Evolutionary conservation across 805 yeast species (phyloP).

Genomic region (Pichia occidentalis): DNA sequence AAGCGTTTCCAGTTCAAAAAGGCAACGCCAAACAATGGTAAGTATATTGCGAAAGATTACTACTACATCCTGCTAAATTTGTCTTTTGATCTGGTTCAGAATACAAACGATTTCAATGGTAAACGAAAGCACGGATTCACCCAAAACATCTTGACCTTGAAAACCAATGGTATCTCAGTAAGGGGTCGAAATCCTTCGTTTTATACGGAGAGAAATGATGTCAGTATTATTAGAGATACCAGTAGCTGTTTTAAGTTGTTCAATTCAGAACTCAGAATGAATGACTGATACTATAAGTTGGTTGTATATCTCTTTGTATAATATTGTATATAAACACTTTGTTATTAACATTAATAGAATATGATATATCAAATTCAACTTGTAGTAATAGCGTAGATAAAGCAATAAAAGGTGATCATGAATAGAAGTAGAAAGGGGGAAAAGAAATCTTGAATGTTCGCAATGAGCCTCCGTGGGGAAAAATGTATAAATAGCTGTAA

Average conservation of each 20-base stretch:
- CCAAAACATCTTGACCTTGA: conserved; percentile 11
- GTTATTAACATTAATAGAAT: too few species aligned
- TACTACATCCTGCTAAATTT: conserved; percentile 29
- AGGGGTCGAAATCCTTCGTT: conserved; percentile 60
- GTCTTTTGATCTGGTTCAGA: conserved; percentile 8
- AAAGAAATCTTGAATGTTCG: too few species aligned
- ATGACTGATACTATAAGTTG: too few species aligned
- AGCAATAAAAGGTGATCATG: too few species aligned
- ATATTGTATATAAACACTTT: too few species aligned
- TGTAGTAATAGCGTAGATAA: too few species aligned
- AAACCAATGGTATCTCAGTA: conserved; percentile 44
- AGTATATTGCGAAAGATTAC: conserved; percentile 38
- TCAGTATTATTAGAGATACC: conserved; percentile 28
- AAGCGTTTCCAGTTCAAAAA: conserved; percentile 42
- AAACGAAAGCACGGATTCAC: conserved; percentile 1
- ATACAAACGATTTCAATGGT: background rate
- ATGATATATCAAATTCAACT: too few species aligned
- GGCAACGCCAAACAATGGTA: conserved; percentile 49
- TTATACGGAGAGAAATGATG: conserved; percentile 46
- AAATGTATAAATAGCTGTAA: too few species aligned
- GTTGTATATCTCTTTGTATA: too few species aligned
- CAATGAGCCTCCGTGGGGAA: too few species aligned
- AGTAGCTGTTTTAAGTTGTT: conserved; percentile 3
- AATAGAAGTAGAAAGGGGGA: too few species aligned
- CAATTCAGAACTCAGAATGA: too few species aligned